These are phyloP conservation scores for Schizophyllum amplum DNA, from an alignment of 1,284 basidiomycete genomes.

Conservation along the genomic window DNA sequence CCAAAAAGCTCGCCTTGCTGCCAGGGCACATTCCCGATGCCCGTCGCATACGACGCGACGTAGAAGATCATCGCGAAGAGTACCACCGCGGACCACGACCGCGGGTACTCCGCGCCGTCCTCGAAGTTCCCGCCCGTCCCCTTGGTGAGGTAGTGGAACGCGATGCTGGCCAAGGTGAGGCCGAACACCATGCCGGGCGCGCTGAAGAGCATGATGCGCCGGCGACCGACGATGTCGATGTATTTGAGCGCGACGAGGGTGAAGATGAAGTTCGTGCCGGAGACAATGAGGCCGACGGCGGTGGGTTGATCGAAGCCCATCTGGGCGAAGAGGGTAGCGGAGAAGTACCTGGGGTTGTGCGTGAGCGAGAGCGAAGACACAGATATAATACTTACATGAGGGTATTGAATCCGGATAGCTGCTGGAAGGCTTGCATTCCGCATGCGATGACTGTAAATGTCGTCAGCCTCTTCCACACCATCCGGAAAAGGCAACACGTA, in stretches of 20 bases:
- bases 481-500: slow-evolving; percentile 27
- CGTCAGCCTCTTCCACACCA: background rate
- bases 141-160: slow-evolving; percentile 68
- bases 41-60: slow-evolving; percentile 77
- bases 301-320: slow-evolving; percentile 79
- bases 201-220: slow-evolving; percentile 71
- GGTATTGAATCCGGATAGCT: slow-evolving; percentile 72
- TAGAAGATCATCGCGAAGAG: slow-evolving; percentile 75
- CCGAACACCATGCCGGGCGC: slow-evolving; percentile 75
- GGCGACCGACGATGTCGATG: slow-evolving; percentile 73
- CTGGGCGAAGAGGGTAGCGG: slow-evolving; percentile 70
- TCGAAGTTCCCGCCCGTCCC: slow-evolving; percentile 61
- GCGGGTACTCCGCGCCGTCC: slow-evolving; percentile 56
- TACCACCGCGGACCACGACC: slow-evolving; percentile 61
- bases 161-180: slow-evolving; percentile 61
- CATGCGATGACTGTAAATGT: slow-evolving; percentile 53
- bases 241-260: slow-evolving; percentile 77
- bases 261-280: slow-evolving; percentile 76
- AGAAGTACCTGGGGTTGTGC: slow-evolving; percentile 37
- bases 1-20: slow-evolving; percentile 81
- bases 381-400: slow-evolving; percentile 38
- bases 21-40: slow-evolving; percentile 77
- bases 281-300: slow-evolving; percentile 71
- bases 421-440: slow-evolving; percentile 77
- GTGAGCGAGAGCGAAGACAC: background rate